These are phyloP conservation scores for Lentinula sp. DNA, from an alignment of 768 basidiomycete genomes.

Conservation along the genomic window DNA sequence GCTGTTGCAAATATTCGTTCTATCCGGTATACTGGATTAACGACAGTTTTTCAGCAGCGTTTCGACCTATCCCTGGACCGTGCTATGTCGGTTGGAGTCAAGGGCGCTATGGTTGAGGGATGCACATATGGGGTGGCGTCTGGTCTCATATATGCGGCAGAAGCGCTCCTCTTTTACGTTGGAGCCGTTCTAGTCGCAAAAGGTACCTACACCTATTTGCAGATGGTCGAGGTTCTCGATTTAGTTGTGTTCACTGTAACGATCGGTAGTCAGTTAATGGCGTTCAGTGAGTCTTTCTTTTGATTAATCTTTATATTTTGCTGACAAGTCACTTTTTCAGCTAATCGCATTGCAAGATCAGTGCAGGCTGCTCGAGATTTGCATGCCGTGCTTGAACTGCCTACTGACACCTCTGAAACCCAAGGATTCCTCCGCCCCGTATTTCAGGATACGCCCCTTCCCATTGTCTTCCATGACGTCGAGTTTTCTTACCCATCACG, in stretches of 20 bases:
- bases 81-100: constrained; percentile 63
- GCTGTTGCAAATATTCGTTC: constrained; percentile 82
- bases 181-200: constrained; percentile 79
- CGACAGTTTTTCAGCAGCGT: constrained; percentile 56
- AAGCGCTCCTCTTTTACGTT: constrained; percentile 89
- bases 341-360: constrained; percentile 82
- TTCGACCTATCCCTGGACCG: constrained; percentile 60
- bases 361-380: constrained; percentile 81
- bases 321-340: constrained; percentile 18
- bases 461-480: constrained; percentile 60
- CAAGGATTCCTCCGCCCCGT: constrained; percentile 51
- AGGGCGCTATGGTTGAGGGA: constrained; percentile 85
- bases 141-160: constrained; percentile 81
- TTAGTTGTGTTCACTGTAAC: constrained; percentile 91
- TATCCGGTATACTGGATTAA: constrained; percentile 85
- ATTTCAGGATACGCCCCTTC: not conserved
- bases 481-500: constrained; percentile 83
- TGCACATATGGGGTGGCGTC: constrained; percentile 77
- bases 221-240: constrained; percentile 87
- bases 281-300: constrained; percentile 68
- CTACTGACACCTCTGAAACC: constrained; percentile 62
- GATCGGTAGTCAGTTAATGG: constrained; percentile 85
- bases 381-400: constrained; percentile 56
- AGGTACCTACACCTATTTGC: constrained; percentile 80
- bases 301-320: constrained; percentile 4